A percentile compares a stretch with the other conserved stretches of the same genome.
Conservation (phyloP, 495 filamentous ascomycete species). For the Entonaema liquescens region DNA sequence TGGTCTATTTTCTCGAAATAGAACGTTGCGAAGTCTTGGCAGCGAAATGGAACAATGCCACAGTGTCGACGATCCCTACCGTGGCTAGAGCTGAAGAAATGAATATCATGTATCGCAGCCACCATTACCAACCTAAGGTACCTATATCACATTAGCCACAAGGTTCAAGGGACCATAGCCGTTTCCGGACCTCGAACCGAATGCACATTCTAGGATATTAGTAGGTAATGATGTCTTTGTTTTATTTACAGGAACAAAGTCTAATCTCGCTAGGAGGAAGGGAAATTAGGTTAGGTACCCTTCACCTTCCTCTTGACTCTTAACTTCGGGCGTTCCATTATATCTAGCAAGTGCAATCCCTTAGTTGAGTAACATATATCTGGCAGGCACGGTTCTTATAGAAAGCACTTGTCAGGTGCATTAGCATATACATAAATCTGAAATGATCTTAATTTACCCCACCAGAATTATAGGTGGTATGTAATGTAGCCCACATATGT, state of each 20-base stretch:
- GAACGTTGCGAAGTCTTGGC: neutral
- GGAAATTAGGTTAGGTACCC: neutral
- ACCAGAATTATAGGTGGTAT: neutral
- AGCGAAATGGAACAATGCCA: neutral
- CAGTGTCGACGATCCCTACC: neutral
- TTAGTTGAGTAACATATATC: neutral
- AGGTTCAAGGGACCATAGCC: neutral
- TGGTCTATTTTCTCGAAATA: neutral
- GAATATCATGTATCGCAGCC: no score
- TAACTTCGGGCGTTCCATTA: neutral
- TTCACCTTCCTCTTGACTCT: neutral
- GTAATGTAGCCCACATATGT: neutral
- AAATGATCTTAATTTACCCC: neutral
- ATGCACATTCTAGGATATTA: neutral
- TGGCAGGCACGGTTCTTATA: neutral
- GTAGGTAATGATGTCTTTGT: neutral
- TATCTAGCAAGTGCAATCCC: neutral
- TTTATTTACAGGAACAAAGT: neutral
- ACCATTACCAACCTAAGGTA: no score
- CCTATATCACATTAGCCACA: neutral
- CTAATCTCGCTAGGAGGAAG: neutral
- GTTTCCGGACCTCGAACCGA: conserved; percentile 10
- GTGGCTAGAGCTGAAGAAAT: neutral
- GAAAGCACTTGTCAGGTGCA: neutral
- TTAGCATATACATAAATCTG: neutral